phyloP scores from a whole-genome alignment of 768 basidiomycete species.

The Leccinum incarnatum region DNA sequence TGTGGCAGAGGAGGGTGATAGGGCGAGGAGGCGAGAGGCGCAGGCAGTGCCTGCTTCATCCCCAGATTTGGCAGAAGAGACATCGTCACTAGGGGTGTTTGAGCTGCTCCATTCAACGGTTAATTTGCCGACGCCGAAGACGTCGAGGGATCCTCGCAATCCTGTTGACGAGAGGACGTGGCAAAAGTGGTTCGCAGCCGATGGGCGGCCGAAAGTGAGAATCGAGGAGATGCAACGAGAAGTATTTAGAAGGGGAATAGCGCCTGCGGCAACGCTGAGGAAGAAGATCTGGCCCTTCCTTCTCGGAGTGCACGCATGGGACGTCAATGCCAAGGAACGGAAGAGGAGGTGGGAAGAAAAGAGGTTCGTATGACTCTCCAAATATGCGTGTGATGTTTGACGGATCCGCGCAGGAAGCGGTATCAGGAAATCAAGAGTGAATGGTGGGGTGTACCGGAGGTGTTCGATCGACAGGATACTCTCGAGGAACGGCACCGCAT shows the following conservation, averaged over 20 bases:
- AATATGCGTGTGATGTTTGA: slow-evolving; percentile 11
- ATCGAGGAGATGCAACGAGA: slow-evolving; percentile 71
- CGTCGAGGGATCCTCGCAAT: slow-evolving; percentile 75
- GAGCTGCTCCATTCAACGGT: slow-evolving; percentile 79
- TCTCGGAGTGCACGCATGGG: slow-evolving; percentile 83
- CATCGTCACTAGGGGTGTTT: slow-evolving; percentile 79
- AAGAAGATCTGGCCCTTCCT: slow-evolving; percentile 89
- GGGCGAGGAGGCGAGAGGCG: slow-evolving; percentile 77
- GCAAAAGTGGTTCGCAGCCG: slow-evolving; percentile 72
- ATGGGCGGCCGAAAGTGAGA: slow-evolving; percentile 64
- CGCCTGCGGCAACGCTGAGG: slow-evolving; percentile 51
- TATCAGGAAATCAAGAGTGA: slow-evolving; percentile 72
- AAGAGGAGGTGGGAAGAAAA: slow-evolving; percentile 59
- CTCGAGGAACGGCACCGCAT: slow-evolving; percentile 92
- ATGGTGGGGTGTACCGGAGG: slow-evolving; percentile 83
- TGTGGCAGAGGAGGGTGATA: slow-evolving; percentile 97
- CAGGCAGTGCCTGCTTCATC: slow-evolving; percentile 58
- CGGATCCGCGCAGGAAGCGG: slow-evolving; percentile 44
- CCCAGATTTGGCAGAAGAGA: slow-evolving; percentile 53
- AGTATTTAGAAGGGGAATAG: slow-evolving; percentile 75
- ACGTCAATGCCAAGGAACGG: slow-evolving; percentile 60
- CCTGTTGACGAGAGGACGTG: slow-evolving; percentile 76
- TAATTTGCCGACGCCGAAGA: slow-evolving; percentile 77
- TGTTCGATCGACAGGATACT: slow-evolving; percentile 76
- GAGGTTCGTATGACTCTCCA: slow-evolving; percentile 40